Base-by-base conservation (phyloP, 2,329 filamentous ascomycete genomes). In the Cercospora nicotianae region DNA sequence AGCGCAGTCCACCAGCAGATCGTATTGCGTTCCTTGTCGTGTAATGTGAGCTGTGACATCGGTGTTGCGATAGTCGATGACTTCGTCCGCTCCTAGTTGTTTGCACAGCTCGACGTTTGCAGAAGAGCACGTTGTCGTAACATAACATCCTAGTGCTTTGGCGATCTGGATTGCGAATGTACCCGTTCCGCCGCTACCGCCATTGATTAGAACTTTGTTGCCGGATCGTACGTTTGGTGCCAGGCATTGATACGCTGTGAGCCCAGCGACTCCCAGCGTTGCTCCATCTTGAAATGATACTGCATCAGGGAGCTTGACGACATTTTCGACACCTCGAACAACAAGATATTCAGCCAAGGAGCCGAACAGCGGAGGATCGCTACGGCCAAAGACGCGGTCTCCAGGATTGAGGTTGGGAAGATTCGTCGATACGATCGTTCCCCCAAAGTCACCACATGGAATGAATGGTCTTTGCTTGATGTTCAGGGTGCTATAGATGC, bases 111-210 rank as follows among this genome's bases (percentile, higher is more conserved):
- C 83, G 0, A 83, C 80, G 75, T 90, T 91, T 5, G 76, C 76
- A 0, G 79, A 81, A 9, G 87, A 90, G 73, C 89, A 91, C 4
- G 83, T 84, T 2, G 82, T 81, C 1, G 84, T 86, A 33, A 91
- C 88, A 69, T 85, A 79, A 71, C 85, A 88, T 0, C 87, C 88
- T 3, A 87, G 73, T 0, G 80, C 79, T 75, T 89, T 90, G 8
- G 88, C 88, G 55, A 90, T 84, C 74, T 91, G 89, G 63, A 91
- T 86, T 0, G 82, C 85, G 66, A 84, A 89, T 0, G 83, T 82
- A 0, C 89, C 89, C 0, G 82, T 84, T 0, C 89, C 89, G 9
- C 89, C 89, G 5, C 83, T 87, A 0, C 87, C 88, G 12, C 87
- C 88, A 70, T 90, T 90, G 76, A 90, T 84, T 73, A 90, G 87